Evolutionary conservation across 1,284 basidiomycete genomes (phyloP).

Genomic region (Porphyrellus sp.): DNA sequence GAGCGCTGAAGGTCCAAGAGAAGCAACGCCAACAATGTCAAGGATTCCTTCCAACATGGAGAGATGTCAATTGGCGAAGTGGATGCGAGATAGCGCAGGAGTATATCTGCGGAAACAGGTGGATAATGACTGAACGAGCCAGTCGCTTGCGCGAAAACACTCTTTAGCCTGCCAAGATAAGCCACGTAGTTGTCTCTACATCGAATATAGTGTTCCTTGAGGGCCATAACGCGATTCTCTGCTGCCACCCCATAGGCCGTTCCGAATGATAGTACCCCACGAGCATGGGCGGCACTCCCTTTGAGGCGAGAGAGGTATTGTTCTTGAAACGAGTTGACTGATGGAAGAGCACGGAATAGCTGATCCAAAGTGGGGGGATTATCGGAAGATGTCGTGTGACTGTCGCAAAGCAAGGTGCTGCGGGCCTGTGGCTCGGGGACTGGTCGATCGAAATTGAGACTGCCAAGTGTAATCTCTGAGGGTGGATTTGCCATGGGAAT

Average conservation of each 20-base stretch:
- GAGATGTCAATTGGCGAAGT: not conserved
- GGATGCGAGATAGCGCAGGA: not conserved
- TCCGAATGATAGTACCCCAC: not conserved
- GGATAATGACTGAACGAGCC: not conserved
- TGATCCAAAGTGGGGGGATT: not conserved
- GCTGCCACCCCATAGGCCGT: no score
- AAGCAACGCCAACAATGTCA: not conserved
- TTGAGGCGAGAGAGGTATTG: not conserved
- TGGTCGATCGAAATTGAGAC: no score
- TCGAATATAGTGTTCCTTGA: not conserved
- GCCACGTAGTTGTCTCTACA: not conserved
- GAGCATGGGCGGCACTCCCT: not conserved
- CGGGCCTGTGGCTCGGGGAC: no score
- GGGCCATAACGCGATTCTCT: not conserved
- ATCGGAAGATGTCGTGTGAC: not conserved
- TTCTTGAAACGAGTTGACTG: not conserved
- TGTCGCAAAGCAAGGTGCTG: no score
- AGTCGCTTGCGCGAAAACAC: no score
- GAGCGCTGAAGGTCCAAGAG: not conserved
- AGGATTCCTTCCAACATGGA: not conserved
- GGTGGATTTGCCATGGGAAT: no score
- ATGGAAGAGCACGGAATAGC: not conserved
- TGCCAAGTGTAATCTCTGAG: no score
- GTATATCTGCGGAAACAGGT: not conserved
- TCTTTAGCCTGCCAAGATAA: no score